Conservation (phyloP, 2,329 filamentous ascomycete genomes). For the Zopfia rhizophila region DNA sequence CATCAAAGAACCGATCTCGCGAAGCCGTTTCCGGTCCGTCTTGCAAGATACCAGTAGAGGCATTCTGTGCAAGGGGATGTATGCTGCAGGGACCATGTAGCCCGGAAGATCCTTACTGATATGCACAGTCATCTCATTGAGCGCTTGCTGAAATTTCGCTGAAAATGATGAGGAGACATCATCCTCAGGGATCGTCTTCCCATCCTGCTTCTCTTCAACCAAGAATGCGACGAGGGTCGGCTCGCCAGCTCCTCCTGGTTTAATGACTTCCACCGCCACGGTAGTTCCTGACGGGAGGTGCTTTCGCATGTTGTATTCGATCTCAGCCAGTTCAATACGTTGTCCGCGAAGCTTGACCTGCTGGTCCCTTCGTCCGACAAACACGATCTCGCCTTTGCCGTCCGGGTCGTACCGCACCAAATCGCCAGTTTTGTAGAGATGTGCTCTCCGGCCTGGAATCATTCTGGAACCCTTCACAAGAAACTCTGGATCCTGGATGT, state of each 20-base stretch:
- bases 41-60: constrained; percentile 49
- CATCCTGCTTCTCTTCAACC: constrained; percentile 41
- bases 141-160: constrained; percentile 37
- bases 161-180: constrained; percentile 45
- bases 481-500: constrained; percentile 65
- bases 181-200: constrained; percentile 43
- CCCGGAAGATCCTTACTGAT: constrained; percentile 40
- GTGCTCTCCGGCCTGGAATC: constrained; percentile 63
- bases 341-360: constrained; percentile 56
- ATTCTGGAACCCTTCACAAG: constrained; percentile 69
- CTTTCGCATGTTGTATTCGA: constrained; percentile 53
- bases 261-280: constrained; percentile 63
- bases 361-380: constrained; percentile 50
- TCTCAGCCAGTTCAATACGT: constrained; percentile 51
- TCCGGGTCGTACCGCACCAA: constrained; percentile 62
- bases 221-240: constrained; percentile 48
- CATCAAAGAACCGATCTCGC: constrained; percentile 44
- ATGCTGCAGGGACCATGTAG: constrained; percentile 50
- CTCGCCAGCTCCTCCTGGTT: constrained; percentile 43
- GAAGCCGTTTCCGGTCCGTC: constrained; percentile 47
- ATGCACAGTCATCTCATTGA: constrained; percentile 42
- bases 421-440: constrained; percentile 47
- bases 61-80: constrained; percentile 49
- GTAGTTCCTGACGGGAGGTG: constrained; percentile 50
- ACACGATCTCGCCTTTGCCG: constrained; percentile 46